A percentile compares a stretch with the other conserved stretches of the same genome.
These are phyloP conservation scores for Candida awuae DNA, from an alignment of 805 yeast species.

Conservation along the genomic window DNA sequence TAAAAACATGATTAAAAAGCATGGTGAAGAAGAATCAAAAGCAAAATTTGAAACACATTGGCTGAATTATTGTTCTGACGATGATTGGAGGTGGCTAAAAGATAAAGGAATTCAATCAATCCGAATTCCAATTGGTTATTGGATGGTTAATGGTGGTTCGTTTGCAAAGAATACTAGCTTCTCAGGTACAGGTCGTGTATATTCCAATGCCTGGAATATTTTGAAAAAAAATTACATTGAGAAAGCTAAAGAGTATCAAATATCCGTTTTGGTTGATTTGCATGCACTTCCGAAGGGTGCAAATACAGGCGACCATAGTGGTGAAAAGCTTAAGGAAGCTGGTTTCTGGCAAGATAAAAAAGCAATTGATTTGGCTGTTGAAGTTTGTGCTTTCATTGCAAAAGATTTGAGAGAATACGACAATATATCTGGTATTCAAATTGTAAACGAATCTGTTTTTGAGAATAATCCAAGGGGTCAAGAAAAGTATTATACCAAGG, in stretches of 20 bases:
- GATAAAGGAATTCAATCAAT: constrained; percentile 66
- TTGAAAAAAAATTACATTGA: constrained; percentile 43
- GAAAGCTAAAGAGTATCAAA: constrained; percentile 52
- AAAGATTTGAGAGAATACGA: constrained; percentile 46
- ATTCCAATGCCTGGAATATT: constrained; percentile 64
- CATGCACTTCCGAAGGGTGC: constrained; percentile 95
- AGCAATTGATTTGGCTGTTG: constrained; percentile 38
- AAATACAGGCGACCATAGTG: constrained; percentile 78
- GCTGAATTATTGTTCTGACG: constrained; percentile 48
- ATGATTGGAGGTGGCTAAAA: constrained; percentile 75
- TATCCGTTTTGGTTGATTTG: constrained; percentile 73
- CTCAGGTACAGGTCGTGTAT: constrained; percentile 44
- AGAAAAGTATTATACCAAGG: constrained; percentile 55
- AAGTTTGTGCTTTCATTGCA: constrained; percentile 53
- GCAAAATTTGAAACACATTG: constrained; percentile 56
- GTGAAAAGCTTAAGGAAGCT: constrained; percentile 50
- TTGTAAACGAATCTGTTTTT: constrained; percentile 78
- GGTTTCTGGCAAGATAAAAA: constrained; percentile 52
- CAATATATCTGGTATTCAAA: constrained; percentile 74
- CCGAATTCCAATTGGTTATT: constrained; percentile 86
- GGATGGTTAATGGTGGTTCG: constrained; percentile 67
- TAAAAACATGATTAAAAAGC: constrained; percentile 35
- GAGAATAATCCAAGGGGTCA: constrained; percentile 46
- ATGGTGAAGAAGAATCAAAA: constrained; percentile 49
- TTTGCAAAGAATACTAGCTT: constrained; percentile 59